Conservation (phyloP, 257 asterid species). For the Solanum lycopersicoides region DNA sequence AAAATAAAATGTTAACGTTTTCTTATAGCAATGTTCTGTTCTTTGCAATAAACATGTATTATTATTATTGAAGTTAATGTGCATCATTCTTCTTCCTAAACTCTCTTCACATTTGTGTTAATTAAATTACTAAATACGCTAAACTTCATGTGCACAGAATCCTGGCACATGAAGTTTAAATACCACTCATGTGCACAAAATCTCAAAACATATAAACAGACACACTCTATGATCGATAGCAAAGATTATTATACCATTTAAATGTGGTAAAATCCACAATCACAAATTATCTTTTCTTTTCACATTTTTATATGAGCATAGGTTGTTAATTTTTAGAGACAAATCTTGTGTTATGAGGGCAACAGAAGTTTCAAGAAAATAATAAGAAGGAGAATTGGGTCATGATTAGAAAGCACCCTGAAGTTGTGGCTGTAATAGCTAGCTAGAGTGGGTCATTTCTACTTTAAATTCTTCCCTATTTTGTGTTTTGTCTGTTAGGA, state of each 20-base stretch:
- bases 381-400: not conserved
- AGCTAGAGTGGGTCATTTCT: not conserved
- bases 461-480: too few relatives aligned
- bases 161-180: too few relatives aligned
- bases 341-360: not conserved
- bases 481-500: too few relatives aligned
- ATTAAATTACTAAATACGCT: too few relatives aligned
- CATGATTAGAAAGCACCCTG: constrained; percentile 14
- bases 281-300: not conserved
- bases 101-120: not conserved
- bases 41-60: not conserved
- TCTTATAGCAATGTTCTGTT: not conserved
- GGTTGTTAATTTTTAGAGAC: not conserved
- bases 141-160: too few relatives aligned
- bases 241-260: too few relatives aligned
- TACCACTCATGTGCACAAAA: too few relatives aligned
- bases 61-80: not conserved
- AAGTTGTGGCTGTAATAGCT: constrained; percentile 5
- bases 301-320: not conserved
- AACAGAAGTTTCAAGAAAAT: not conserved
- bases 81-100: not conserved
- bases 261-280: not conserved
- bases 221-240: too few relatives aligned
- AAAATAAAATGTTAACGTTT: not conserved
- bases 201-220: too few relatives aligned